Percentiles rank a stretch among this genome's conserved stretches.
Conservation (phyloP, 805 yeast genomes). For the Yarrowia deformans region DNA sequence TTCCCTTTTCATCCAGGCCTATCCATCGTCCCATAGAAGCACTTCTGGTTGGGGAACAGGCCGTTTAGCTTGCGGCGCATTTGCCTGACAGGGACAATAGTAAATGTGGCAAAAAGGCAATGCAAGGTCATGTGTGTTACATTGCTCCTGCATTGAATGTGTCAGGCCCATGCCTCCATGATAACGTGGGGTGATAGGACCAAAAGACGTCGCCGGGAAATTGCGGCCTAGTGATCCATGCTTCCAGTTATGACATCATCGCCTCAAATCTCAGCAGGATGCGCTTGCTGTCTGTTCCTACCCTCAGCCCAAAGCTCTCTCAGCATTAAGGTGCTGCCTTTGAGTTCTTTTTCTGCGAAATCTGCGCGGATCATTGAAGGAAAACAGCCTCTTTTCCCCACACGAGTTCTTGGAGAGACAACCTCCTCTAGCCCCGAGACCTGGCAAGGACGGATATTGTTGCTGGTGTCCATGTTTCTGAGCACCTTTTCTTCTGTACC, state of each 20-base stretch:
- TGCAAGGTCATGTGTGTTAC: conserved; percentile 18
- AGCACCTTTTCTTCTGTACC: no score
- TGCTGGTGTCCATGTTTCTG: not conserved
- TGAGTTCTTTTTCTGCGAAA: not conserved
- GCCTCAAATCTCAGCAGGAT: not conserved
- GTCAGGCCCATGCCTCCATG: no score
- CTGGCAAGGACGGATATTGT: no score
- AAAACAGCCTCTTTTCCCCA: conserved; percentile 13
- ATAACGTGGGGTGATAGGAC: not conserved
- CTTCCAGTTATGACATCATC: not conserved
- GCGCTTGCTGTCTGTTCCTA: conserved; percentile 1
- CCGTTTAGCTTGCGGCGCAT: not conserved
- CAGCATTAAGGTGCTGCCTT: not conserved
- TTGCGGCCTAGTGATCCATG: no score
- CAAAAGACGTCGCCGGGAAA: no score
- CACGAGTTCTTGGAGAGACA: not conserved
- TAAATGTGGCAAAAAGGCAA: not conserved
- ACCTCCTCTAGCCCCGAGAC: not conserved
- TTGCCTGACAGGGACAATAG: not conserved
- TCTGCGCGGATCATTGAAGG: not conserved
- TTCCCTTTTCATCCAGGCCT: not conserved
- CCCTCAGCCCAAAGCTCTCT: not conserved
- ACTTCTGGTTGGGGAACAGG: not conserved
- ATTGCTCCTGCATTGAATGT: conserved; percentile 11
- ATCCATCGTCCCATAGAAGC: not conserved